Conservation (phyloP, 169 alveolate genomes). For the Perkinsus marinus region DNA sequence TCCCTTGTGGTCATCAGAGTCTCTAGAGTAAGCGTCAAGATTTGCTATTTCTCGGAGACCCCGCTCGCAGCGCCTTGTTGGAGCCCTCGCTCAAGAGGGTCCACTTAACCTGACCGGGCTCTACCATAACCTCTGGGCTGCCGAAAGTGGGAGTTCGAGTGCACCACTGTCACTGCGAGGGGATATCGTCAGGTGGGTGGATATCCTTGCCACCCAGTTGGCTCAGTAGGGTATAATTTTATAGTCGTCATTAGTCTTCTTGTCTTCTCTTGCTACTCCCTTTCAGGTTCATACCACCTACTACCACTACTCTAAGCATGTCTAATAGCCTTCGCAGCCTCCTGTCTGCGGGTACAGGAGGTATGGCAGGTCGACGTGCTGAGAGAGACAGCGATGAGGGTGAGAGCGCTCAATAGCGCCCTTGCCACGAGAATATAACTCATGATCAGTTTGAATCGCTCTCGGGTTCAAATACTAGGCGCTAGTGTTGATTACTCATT, state of each 20-base stretch:
- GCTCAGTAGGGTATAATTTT: too few species aligned
- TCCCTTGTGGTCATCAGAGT: not conserved
- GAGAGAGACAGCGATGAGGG: not conserved
- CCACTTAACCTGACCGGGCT: not conserved
- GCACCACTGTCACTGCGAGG: not conserved
- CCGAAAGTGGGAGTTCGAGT: not conserved
- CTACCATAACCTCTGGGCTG: not conserved
- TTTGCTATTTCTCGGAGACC: not conserved
- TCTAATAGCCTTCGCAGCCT: not conserved
- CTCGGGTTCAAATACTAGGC: too few species aligned
- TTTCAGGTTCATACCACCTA: not conserved
- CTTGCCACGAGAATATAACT: too few species aligned
- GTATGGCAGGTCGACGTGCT: not conserved
- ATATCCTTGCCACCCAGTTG: too few species aligned
- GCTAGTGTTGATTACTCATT: too few species aligned
- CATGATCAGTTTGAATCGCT: too few species aligned
- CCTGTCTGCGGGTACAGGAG: not conserved
- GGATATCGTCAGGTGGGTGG: not conserved
- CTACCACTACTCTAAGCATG: not conserved
- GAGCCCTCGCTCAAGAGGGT: not conserved
- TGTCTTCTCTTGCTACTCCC: not conserved
- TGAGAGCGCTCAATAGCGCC: too few species aligned
- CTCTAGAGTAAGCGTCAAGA: not conserved
- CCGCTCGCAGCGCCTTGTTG: not conserved
- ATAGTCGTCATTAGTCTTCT: not conserved